Evolutionary conservation across 345 rosid species (phyloP).

Genomic region (Gossypioides kirkii): DNA sequence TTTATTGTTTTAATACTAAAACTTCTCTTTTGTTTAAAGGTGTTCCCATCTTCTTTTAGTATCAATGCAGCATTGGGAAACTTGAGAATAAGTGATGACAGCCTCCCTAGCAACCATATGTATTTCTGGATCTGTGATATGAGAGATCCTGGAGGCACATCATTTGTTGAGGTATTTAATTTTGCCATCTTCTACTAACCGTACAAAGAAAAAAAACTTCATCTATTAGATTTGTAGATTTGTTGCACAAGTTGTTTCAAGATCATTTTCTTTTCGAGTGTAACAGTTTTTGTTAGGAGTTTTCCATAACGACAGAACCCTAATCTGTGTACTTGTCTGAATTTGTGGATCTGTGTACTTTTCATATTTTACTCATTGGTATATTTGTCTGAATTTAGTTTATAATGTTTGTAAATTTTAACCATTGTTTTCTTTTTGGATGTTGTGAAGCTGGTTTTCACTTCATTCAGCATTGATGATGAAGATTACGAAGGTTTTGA

Average conservation of each 20-base stretch:
- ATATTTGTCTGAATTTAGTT: not conserved
- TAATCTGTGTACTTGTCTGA: not conserved
- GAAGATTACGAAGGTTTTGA: conserved; percentile 91
- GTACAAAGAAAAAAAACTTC: not conserved
- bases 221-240: not conserved
- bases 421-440: not conserved
- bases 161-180: conserved; percentile 81
- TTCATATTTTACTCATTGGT: conserved; percentile 9
- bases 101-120: conserved; percentile 75
- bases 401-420: conserved; percentile 6
- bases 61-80: conserved; percentile 88
- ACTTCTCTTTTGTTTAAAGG: conserved; percentile 38
- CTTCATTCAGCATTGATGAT: conserved; percentile 76
- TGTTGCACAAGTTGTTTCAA: not conserved
- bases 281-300: not conserved
- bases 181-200: not conserved
- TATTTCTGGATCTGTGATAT: conserved; percentile 98
- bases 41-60: conserved; percentile 93
- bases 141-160: conserved; percentile 96
- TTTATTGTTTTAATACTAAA: not conserved
- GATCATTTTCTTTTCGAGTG: not conserved
- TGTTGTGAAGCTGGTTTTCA: conserved; percentile 66
- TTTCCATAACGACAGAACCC: not conserved
- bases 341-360: not conserved
- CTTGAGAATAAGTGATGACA: conserved; percentile 88